These are phyloP conservation scores for Scedosporium apiospermum DNA, from an alignment of 2,329 filamentous ascomycete genomes.

Conservation along the genomic window DNA sequence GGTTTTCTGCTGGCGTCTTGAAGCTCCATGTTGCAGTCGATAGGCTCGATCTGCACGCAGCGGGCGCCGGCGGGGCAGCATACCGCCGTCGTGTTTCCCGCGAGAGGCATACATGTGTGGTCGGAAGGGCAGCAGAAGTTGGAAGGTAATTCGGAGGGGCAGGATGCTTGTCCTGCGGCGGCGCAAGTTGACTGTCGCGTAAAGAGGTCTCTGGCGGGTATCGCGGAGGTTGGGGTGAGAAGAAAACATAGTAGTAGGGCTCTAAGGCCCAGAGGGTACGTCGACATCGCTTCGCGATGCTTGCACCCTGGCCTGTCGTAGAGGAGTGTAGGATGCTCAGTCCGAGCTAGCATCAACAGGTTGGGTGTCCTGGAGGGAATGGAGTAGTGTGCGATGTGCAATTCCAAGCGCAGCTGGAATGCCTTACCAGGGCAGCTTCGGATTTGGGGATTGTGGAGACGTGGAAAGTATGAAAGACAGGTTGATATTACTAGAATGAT, in stretches of 20 bases:
- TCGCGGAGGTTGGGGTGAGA: slow-evolving; percentile 29
- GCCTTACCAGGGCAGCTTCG: too few relatives aligned
- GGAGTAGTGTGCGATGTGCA: background rate
- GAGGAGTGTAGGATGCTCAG: background rate
- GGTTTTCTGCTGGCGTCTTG: slow-evolving; percentile 52
- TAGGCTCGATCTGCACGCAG: slow-evolving; percentile 53
- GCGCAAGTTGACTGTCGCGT: slow-evolving; percentile 40
- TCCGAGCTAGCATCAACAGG: background rate
- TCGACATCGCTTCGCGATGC: slow-evolving; percentile 15
- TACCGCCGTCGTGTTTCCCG: slow-evolving; percentile 55
- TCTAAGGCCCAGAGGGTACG: slow-evolving; percentile 20
- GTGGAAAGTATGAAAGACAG: too few relatives aligned
- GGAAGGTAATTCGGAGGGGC: slow-evolving; percentile 45
- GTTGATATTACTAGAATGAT: too few relatives aligned
- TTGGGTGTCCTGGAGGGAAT: background rate
- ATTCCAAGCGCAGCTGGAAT: background rate
- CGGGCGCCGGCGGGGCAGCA: slow-evolving; percentile 54
- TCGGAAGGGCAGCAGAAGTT: slow-evolving; percentile 56
- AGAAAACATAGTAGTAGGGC: slow-evolving; percentile 28
- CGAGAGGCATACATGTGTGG: slow-evolving; percentile 50
- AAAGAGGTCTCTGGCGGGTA: slow-evolving; percentile 29
- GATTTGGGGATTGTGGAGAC: too few relatives aligned
- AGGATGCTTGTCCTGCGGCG: slow-evolving; percentile 38
- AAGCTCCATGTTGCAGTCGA: slow-evolving; percentile 52
- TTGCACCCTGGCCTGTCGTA: background rate